These are phyloP conservation scores for Elongisporangium undulatum DNA, from an alignment of 352 stramenopile genomes.

Conservation along the genomic window DNA sequence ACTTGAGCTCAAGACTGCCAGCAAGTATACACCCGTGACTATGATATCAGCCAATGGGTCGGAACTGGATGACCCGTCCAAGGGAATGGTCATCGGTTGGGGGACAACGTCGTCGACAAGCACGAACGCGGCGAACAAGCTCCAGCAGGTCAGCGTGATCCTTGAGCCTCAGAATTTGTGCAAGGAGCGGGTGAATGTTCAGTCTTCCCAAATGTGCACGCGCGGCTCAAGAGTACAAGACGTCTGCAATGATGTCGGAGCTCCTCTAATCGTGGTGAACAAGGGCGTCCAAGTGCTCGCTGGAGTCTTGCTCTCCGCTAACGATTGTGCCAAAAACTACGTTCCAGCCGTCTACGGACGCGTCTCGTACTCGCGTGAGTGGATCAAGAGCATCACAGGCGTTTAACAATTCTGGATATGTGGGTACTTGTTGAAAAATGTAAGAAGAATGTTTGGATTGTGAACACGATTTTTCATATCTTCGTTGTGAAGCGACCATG, in stretches of 20 bases:
- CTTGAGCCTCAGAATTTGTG: neutral
- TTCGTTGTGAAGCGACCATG: no score
- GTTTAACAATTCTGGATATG: neutral
- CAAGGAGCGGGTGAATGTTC: neutral
- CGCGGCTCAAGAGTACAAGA: neutral
- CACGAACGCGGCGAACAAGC: neutral
- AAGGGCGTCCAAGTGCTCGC: neutral
- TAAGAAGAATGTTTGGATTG: neutral
- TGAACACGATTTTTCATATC: no score
- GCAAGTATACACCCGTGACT: conserved; percentile 26
- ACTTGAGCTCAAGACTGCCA: conserved; percentile 33
- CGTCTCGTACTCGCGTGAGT: neutral
- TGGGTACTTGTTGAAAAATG: neutral
- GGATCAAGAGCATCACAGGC: neutral
- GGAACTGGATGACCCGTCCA: conserved; percentile 9
- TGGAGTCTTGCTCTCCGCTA: neutral
- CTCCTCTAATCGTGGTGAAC: neutral
- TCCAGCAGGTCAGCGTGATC: neutral
- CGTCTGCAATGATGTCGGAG: neutral
- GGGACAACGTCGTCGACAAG: neutral
- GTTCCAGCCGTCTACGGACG: neutral
- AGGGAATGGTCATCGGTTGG: neutral
- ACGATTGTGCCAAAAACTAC: neutral
- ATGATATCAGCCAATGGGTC: conserved; percentile 21
- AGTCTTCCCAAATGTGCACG: neutral